These are phyloP conservation scores for Schoenoplectus tabernaemontani DNA, from an alignment of 202 grass and related monocot genomes.

Conservation along the genomic window DNA sequence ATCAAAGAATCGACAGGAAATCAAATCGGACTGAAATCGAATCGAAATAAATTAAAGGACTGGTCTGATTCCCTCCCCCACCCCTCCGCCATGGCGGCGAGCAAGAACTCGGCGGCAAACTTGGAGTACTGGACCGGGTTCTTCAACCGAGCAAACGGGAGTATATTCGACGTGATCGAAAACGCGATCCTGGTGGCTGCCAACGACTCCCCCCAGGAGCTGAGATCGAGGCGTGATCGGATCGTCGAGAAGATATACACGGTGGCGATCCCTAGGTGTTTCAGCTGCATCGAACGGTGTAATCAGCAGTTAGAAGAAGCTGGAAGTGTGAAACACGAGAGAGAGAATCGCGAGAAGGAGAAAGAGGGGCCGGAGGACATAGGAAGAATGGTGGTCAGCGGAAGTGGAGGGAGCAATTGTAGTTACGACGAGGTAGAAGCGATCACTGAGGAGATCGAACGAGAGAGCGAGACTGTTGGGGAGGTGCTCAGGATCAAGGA, in stretches of 20 bases:
- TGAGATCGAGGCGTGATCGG: slow-evolving; percentile 70
- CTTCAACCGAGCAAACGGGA: slow-evolving; percentile 52
- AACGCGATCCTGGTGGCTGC: slow-evolving; percentile 74
- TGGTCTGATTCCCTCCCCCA: too few species aligned
- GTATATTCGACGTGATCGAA: slow-evolving; percentile 82
- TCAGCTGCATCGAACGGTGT: slow-evolving; percentile 27
- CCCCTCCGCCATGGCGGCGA: slow-evolving; percentile 31
- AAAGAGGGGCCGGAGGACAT: slow-evolving; percentile 55
- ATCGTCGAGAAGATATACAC: slow-evolving; percentile 71
- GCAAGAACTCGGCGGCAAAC: slow-evolving; percentile 27
- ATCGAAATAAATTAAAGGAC: too few species aligned
- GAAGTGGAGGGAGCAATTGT: slow-evolving; percentile 65
- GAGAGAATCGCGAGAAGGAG: slow-evolving; percentile 38
- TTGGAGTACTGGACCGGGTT: slow-evolving; percentile 83
- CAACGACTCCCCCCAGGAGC: slow-evolving; percentile 61
- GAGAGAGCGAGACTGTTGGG: slow-evolving; percentile 34
- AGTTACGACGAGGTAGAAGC: slow-evolving; percentile 68
- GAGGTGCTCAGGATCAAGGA: slow-evolving; percentile 77
- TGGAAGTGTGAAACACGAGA: slow-evolving; percentile 75
- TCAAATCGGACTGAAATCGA: too few species aligned
- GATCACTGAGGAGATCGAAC: slow-evolving; percentile 48
- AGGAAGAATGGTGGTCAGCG: slow-evolving; percentile 48
- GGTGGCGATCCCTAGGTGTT: slow-evolving; percentile 27
- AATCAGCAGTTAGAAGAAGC: slow-evolving; percentile 60
- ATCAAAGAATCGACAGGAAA: too few species aligned